Evolutionary conservation across 345 rosid species (phyloP), one percentile per base, ranked within the genome.

Genomic region (Ceriops tagal): DNA sequence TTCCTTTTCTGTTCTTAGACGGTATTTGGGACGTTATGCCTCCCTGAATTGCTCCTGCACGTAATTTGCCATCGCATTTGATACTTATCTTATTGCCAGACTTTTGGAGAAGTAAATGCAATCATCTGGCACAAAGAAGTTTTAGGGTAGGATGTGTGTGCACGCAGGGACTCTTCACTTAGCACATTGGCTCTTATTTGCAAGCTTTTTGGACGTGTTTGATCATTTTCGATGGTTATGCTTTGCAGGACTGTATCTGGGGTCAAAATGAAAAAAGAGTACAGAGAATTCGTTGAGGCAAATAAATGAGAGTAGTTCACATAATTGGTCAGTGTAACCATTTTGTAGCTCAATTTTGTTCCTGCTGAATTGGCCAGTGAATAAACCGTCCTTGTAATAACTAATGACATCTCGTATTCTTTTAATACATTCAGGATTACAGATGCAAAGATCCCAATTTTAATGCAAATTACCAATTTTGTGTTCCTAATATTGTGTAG

Each of bases 251-350:
- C 76, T 8, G 79, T 91, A 20, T 34, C 97, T 0, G 99, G 97
- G 57, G 96, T 93, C 69, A 93, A 93, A 84, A 93, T 88, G 99
- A 93, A 93, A 92, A 86, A 82, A 59, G 99, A 93, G 83, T 91
- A 91, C 81, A 86, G 88, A 67, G 97, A 93, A 72, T 84, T 93
- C 79, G 86, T 93, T 56, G 96, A 86, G 59, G 88, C 87, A 66
- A 91, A 88, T 58, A 93, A 86, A 85, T 91, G 86, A 89, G 76
- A 43, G 39, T 64, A 67, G 32, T 69, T 49, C 19, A 30, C 53
- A 18, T 70, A 32, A 66, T 43, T 18, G 35, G 73, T 68, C 57
- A 39, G 65, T 61, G 61, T 34, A 59, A 62, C 69, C 64, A 66
- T 61, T 62, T 66, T 62, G 67, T 64, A 61, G 71, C 75, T 81